Base-by-base conservation (phyloP, 2,329 filamentous ascomycete genomes). In the Sphaerostilbella broomeana region DNA sequence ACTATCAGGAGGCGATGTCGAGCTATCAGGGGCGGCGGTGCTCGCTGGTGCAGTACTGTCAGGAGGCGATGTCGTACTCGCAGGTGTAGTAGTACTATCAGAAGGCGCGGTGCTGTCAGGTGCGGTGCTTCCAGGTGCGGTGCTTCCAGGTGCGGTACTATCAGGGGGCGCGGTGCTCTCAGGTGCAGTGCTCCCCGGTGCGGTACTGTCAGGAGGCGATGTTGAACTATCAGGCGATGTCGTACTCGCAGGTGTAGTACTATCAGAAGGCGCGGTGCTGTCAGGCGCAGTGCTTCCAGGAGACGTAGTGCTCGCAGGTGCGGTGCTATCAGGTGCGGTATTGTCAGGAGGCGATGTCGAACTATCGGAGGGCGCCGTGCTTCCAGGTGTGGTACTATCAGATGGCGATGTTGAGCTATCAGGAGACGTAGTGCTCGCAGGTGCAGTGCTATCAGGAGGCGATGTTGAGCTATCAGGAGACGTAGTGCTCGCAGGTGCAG, bases 141-240 rank as follows among this genome's bases (percentile, higher is more conserved):
- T 25, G 12, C 22, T 4, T 25, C 8, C 22, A 4, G 22, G 8
- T 4, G 8, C 22, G 2, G 22, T 25, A 4, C 8, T 25, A 25
- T 12, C 3, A 3, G 22, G 7, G 22, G 12, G 7, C 22, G 6
- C 22, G 12, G 22, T 24, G 22, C 7, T 24, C 7, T 12, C 12
- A 6, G 22, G 7, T 9, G 22, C 12, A 8, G 22, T 8, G 12
- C 22, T 12, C 2, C 8, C 22, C 8, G 22, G 8, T 4, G 8
- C 22, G 12, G 22, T 21, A 11, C 11, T 22, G n/a, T 13, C 19
- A 25, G 26, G 24, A 15, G 25, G 26, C 9, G 5, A 15, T 3
- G 35, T 17, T 25, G 41, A 39, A 7, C 18, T 35, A n/a, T 28
- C 27, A 27, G n/a, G n/a, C n/a, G n/a, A n/a, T n/a, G n/a, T n/a